Conservation (phyloP, 208 protist species). For the Acanthamoeba royreba region DNA sequence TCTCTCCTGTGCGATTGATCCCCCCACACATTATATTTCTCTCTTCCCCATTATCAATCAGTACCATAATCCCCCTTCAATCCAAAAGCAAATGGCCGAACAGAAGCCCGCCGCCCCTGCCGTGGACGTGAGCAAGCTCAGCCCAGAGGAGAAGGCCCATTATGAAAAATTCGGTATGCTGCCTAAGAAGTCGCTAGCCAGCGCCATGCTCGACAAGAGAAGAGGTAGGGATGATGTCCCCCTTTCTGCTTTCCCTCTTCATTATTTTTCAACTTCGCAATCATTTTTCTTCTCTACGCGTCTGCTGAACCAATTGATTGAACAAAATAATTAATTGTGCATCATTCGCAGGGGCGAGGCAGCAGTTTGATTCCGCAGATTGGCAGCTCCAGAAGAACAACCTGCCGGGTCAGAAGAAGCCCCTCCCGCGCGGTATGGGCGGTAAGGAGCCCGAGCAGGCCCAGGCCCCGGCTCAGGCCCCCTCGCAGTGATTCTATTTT, state of each 20-base stretch:
- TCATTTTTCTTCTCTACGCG: neutral
- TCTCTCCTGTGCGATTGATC: too few species aligned
- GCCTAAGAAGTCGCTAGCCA: slow-evolving; percentile 8
- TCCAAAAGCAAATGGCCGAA: neutral
- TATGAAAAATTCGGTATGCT: slow-evolving; percentile 35
- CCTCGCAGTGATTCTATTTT: too few species aligned
- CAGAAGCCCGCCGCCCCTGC: neutral
- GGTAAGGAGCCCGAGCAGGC: neutral
- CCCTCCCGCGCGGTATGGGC: neutral
- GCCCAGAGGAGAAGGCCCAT: neutral
- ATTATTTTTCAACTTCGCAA: neutral
- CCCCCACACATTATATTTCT: too few species aligned
- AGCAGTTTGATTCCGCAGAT: slow-evolving; percentile 32
- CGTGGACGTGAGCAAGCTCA: slow-evolving; percentile 33
- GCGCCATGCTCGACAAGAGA: slow-evolving; percentile 11
- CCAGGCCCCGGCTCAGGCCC: neutral
- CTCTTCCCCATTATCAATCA: too few species aligned
- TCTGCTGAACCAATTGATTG: too few species aligned
- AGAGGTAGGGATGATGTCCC: neutral
- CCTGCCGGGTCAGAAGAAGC: neutral
- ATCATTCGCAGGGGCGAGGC: neutral
- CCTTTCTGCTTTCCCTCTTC: neutral
- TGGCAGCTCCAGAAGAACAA: neutral
- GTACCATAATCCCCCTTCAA: neutral
- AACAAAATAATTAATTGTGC: neutral